Percentiles rank a stretch among this genome's conserved stretches.
These are phyloP conservation scores for Scutellaria barbata DNA, from an alignment of 257 asterid species.

Conservation along the genomic window DNA sequence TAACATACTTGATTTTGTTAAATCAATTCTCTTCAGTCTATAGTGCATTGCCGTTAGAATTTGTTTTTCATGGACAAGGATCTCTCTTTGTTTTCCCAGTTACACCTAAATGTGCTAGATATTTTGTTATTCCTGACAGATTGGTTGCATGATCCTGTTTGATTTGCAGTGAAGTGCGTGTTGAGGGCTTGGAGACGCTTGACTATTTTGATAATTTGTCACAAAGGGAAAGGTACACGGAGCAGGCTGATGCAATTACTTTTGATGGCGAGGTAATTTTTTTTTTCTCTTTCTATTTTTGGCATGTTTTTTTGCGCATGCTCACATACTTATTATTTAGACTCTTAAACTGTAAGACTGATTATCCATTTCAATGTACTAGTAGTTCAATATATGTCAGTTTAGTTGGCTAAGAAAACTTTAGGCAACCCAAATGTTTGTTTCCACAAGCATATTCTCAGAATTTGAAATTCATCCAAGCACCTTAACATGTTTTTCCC, in stretches of 20 bases:
- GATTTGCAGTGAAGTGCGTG: slow-evolving; percentile 84
- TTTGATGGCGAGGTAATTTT: slow-evolving; percentile 80
- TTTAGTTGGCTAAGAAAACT: slow-evolving; percentile 23
- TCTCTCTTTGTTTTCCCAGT: slow-evolving; percentile 14
- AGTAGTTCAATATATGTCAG: not conserved
- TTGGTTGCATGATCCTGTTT: slow-evolving; percentile 49
- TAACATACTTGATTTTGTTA: slow-evolving; percentile 18
- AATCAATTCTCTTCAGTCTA: not conserved
- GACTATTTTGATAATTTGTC: slow-evolving; percentile 75
- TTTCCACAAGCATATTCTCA: not conserved
- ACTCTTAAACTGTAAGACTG: not conserved
- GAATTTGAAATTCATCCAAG: not conserved
- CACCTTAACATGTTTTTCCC: slow-evolving; percentile 26
- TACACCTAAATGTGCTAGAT: slow-evolving; percentile 36
- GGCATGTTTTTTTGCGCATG: slow-evolving; percentile 21
- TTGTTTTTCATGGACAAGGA: slow-evolving; percentile 24
- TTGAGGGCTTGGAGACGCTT: slow-evolving; percentile 93
- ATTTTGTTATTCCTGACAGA: slow-evolving; percentile 39
- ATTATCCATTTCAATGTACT: slow-evolving; percentile 18
- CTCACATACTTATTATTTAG: slow-evolving; percentile 20
- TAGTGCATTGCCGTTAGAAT: not conserved
- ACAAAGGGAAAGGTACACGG: slow-evolving; percentile 69
- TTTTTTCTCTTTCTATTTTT: slow-evolving; percentile 3
- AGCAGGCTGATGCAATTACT: slow-evolving; percentile 92
- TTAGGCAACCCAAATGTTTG: not conserved